These are phyloP conservation scores for Colletotrichum horii DNA, from an alignment of 2,329 filamentous ascomycete genomes.

Conservation along the genomic window DNA sequence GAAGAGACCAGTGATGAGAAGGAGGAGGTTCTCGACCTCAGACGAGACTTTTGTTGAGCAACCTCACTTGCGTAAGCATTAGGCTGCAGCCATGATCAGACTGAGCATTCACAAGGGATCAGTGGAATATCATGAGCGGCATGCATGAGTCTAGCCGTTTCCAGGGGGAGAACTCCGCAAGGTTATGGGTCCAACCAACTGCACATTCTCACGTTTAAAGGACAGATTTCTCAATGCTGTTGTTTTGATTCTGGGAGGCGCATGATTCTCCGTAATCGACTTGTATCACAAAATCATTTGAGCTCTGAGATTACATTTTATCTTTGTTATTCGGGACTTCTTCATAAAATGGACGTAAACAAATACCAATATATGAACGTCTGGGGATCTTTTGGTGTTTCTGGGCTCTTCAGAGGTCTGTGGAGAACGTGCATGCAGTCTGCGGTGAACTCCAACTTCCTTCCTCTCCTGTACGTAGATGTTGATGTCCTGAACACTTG, in stretches of 20 bases:
- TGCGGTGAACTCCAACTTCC: background rate
- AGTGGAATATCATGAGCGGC: background rate
- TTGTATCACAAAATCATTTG: background rate
- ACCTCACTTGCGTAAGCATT: background rate
- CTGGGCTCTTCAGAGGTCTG: background rate
- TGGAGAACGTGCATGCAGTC: background rate
- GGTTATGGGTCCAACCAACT: background rate
- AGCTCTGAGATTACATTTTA: rapidly evolving
- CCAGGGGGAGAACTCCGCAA: background rate
- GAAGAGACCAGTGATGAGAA: background rate
- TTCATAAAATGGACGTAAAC: background rate
- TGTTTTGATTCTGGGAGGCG: background rate
- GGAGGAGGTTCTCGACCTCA: background rate
- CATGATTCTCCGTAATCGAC: background rate
- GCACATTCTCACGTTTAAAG: background rate
- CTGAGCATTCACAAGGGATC: background rate
- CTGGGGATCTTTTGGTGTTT: background rate
- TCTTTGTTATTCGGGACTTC: background rate
- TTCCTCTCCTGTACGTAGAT: background rate
- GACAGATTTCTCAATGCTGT: background rate
- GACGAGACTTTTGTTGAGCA: background rate
- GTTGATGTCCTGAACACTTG: background rate
- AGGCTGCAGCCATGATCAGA: background rate
- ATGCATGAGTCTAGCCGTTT: conserved; percentile 1
- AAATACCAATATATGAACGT: background rate